phyloP scores from a whole-genome alignment of 768 basidiomycete species.

The Saitozyma podzolica region DNA sequence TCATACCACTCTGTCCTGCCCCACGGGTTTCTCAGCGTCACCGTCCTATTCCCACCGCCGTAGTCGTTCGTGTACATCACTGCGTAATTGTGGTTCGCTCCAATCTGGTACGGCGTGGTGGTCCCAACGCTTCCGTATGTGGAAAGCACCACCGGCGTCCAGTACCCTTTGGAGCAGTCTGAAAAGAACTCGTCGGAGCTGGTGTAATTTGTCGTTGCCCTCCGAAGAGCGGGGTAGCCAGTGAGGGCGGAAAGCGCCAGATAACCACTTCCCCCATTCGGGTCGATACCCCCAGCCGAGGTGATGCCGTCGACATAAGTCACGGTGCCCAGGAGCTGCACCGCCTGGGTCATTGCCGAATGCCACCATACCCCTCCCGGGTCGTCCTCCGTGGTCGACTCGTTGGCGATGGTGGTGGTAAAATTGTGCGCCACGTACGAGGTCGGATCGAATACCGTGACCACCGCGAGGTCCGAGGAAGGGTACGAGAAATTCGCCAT shows the following conservation, averaged over 20 bases:
- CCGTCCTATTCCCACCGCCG: conserved; percentile 11
- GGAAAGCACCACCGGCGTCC: conserved; percentile 15
- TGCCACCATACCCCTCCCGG: conserved; percentile 22
- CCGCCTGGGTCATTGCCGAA: conserved; percentile 14
- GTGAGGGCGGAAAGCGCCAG: conserved; percentile 12
- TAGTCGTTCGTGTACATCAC: conserved; percentile 14
- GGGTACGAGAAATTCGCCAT: conserved; percentile 13
- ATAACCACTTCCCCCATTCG: background rate
- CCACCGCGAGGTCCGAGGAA: background rate
- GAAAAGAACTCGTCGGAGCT: conserved; percentile 8
- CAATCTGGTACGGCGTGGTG: conserved; percentile 5
- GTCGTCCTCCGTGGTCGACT: conserved; percentile 18
- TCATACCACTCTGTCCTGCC: conserved; percentile 13
- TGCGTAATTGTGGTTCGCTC: conserved; percentile 21
- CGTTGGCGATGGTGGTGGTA: conserved; percentile 10
- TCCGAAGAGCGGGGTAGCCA: conserved; percentile 4
- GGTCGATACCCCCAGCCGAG: conserved; percentile 6
- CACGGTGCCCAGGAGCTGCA: conserved; percentile 6
- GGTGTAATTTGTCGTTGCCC: background rate
- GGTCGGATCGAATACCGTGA: conserved; percentile 13
- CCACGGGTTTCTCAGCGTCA: conserved; percentile 26
- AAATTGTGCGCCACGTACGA: conserved; percentile 2
- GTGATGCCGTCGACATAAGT: conserved; percentile 8
- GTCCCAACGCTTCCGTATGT: conserved; percentile 1
- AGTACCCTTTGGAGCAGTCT: background rate